Base-by-base conservation (phyloP, 495 filamentous ascomycete species). In the Niebla homalea region DNA sequence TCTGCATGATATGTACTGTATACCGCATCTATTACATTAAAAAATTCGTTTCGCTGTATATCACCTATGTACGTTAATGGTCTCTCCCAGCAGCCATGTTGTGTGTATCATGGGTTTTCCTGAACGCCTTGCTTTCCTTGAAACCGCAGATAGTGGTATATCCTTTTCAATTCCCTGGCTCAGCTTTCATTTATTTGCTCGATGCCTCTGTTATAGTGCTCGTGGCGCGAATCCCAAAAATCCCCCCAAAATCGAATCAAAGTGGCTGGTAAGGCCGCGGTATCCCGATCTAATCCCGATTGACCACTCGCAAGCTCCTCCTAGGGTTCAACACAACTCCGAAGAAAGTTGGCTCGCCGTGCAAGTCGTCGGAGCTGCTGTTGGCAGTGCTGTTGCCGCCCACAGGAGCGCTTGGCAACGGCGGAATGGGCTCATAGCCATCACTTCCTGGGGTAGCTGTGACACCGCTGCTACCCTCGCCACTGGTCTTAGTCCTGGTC, bases 291-390 rank as follows among this genome's bases (percentile, higher is more conserved):
- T 47, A 62, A 48, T 62, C 60, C n/a, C 60, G 58, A 69, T 88
- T 88, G 15, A 86, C 80, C 36, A 87, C 81, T 59, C 80, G 65
- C 65, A 88, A 66, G 56, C 81, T 85, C 58, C 84, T 70, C 59
- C 81, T 73, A 48, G 84, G 84, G 52, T 80, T 81, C 63, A 87
- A 57, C 56, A 87, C 61, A 18, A 87, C 83, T 39, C 78, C 82
- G 55, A 84, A 78, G 58, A 87, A 88, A 49, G 74, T 85, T 57
- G 84, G 84, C 60, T 87, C 80, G 20, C 78, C 79, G 5, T 70
- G 68, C 32, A 85, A 57, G 54, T 80, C 70, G 56, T 81, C 77
- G 21, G 67, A 62, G 53, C 50, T 65, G 61, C 22, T 65, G 62
- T 59, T 69, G 59, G 36, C 55, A 25, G 53, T 63, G 54, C 29